Percentiles rank a stretch among this genome's conserved stretches.
phyloP scores from a whole-genome alignment of 805 yeast species.

The Candida namnaoensis region DNA sequence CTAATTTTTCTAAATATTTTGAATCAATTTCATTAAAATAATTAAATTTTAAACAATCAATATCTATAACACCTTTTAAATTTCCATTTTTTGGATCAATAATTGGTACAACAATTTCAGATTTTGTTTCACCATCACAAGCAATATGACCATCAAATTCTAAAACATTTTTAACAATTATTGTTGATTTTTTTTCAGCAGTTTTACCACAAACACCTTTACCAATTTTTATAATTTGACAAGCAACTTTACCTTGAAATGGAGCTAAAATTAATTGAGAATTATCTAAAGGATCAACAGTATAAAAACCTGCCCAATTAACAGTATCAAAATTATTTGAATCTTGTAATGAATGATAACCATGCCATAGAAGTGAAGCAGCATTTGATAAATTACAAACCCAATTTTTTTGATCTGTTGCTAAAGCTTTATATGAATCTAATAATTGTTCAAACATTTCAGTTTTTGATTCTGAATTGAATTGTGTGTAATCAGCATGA shows the following conservation, averaged over 20 bases:
- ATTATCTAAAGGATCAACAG: conserved; percentile 24
- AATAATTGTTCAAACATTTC: conserved; percentile 54
- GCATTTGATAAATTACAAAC: conserved; percentile 84
- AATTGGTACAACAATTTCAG: conserved; percentile 91
- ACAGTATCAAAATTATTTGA: conserved; percentile 24
- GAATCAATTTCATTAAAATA: conserved; percentile 68
- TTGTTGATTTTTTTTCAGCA: conserved; percentile 49
- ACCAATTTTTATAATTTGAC: conserved; percentile 74
- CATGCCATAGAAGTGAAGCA: conserved; percentile 82
- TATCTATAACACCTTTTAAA: conserved; percentile 72
- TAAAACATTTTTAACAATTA: conserved; percentile 71
- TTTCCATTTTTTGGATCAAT: conserved; percentile 24
- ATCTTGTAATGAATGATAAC: conserved; percentile 51
- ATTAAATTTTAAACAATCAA: conserved; percentile 58
- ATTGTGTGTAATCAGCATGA: conserved; percentile 73
- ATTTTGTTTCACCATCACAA: conserved; percentile 90
- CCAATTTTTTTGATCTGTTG: conserved; percentile 67
- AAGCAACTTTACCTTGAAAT: conserved; percentile 94
- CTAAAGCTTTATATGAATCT: conserved; percentile 56
- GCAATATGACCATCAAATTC: conserved; percentile 90
- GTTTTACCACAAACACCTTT: conserved; percentile 92
- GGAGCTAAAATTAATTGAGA: conserved; percentile 72
- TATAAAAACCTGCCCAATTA: conserved; percentile 94
- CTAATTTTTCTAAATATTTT: conserved; percentile 50
- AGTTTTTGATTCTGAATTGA: conserved; percentile 29